These are phyloP conservation scores for Mycena latifolia DNA, from an alignment of 768 basidiomycete genomes.

Conservation along the genomic window DNA sequence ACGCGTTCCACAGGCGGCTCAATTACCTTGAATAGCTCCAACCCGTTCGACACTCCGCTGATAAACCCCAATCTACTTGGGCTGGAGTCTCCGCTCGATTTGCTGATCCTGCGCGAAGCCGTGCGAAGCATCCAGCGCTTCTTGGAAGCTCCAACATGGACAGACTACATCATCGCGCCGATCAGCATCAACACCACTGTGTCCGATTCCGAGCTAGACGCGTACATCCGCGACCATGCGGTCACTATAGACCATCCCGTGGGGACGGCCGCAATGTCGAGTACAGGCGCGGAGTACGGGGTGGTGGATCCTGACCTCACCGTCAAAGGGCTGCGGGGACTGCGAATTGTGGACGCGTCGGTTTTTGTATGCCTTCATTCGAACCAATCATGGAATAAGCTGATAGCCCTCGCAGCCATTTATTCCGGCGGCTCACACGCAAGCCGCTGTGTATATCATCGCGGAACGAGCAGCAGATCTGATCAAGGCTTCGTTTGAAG, in stretches of 20 bases:
- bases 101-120: slow-evolving; percentile 33
- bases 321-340: slow-evolving; percentile 41
- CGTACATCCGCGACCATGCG: slow-evolving; percentile 19
- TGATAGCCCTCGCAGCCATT: too few species aligned
- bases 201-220: slow-evolving; percentile 37
- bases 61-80: slow-evolving; percentile 60
- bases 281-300: slow-evolving; percentile 33
- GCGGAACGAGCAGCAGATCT: too few species aligned
- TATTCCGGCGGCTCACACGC: too few species aligned
- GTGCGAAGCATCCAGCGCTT: slow-evolving; percentile 35
- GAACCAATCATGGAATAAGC: too few species aligned
- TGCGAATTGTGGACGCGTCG: too few species aligned
- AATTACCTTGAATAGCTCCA: slow-evolving; percentile 49
- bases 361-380: too few species aligned
- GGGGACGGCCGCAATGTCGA: slow-evolving; percentile 40
- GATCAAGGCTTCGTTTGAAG: too few species aligned
- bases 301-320: slow-evolving; percentile 43
- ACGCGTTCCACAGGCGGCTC: slow-evolving; percentile 37
- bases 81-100: slow-evolving; percentile 34
- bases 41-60: slow-evolving; percentile 54
- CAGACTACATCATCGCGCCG: slow-evolving; percentile 33
- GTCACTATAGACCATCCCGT: slow-evolving; percentile 38
- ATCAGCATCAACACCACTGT: slow-evolving; percentile 11
- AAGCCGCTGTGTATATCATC: too few species aligned
- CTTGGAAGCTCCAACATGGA: slow-evolving; percentile 24